phyloP scores from a whole-genome alignment of 2,329 filamentous ascomycete species.

The Macrophomina tecta region DNA sequence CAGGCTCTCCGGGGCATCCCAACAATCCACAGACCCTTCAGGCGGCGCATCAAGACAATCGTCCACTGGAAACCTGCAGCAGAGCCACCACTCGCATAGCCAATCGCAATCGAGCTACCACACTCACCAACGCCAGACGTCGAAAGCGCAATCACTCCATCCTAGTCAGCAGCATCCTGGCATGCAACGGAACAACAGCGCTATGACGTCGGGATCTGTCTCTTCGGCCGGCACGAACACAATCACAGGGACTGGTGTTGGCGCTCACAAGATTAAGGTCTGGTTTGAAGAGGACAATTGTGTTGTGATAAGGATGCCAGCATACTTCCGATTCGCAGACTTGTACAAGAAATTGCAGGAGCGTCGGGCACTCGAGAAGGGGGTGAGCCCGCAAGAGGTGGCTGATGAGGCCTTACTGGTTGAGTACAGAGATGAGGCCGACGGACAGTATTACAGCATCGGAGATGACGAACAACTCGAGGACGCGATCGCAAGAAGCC shows the following conservation, averaged over 20 bases:
- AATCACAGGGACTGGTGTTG: conserved; percentile 34
- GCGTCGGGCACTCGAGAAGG: conserved; percentile 72
- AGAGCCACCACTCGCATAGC: conserved; percentile 30
- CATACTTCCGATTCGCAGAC: conserved; percentile 77
- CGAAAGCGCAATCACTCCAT: conserved; percentile 38
- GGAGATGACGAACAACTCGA: conserved; percentile 82
- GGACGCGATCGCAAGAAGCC: conserved; percentile 79
- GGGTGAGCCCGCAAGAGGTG: conserved; percentile 39
- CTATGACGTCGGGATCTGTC: conserved; percentile 41
- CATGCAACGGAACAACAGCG: conserved; percentile 47
- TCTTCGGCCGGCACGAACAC: conserved; percentile 33
- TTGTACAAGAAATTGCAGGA: conserved; percentile 85
- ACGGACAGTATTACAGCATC: conserved; percentile 75
- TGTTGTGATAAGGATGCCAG: conserved; percentile 87
- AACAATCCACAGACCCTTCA: conserved; percentile 43
- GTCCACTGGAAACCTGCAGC: conserved; percentile 37
- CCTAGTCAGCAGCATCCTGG: conserved; percentile 31
- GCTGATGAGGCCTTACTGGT: conserved; percentile 73
- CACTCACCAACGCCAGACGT: conserved; percentile 47
- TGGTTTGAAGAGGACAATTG: conserved; percentile 86
- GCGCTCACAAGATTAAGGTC: conserved; percentile 84
- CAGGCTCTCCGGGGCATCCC: conserved; percentile 68
- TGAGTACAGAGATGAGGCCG: conserved; percentile 84
- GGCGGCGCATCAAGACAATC: conserved; percentile 46
- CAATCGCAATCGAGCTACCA: conserved; percentile 30